Evolutionary conservation across 768 basidiomycete genomes (phyloP).

Genomic region (Lanmaoa pseudosensibilis): DNA sequence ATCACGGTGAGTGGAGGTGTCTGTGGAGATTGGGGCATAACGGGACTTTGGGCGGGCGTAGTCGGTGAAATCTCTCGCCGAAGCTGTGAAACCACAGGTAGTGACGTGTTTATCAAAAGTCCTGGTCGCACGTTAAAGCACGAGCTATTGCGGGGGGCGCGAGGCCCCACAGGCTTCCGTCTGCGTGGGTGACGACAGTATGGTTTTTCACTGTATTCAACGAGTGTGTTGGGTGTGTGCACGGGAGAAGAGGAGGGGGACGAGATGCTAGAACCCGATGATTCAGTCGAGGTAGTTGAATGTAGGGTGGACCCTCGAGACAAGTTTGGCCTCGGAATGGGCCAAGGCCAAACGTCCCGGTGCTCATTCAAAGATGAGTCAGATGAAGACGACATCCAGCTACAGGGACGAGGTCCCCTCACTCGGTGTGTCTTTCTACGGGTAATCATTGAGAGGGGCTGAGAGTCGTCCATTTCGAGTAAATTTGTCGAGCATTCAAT

Average conservation of each 20-base stretch:
- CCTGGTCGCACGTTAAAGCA: constrained; percentile 7
- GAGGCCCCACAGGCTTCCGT: constrained; percentile 30
- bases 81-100: constrained; percentile 3
- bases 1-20: background rate
- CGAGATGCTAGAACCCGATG: constrained; percentile 13
- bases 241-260: constrained; percentile 15
- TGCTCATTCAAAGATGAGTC: constrained; percentile 16
- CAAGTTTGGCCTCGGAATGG: constrained; percentile 3
- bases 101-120: constrained; percentile 22
- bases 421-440: constrained; percentile 18
- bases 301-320: constrained; percentile 15
- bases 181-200: constrained; percentile 7
- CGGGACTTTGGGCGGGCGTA: constrained; percentile 1
- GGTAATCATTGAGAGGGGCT: constrained; percentile 2
- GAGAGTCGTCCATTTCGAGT: constrained; percentile 14
- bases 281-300: constrained; percentile 17
- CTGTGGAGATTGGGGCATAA: background rate
- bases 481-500: constrained; percentile 1
- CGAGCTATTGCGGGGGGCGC: constrained; percentile 16
- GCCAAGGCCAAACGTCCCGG: constrained; percentile 22
- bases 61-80: constrained; percentile 1
- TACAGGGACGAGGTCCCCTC: constrained; percentile 32
- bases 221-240: background rate
- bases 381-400: constrained; percentile 20
- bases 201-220: constrained; percentile 5